A percentile compares a stretch with the other conserved stretches of the same genome.
Conservation (phyloP, 768 basidiomycete genomes). For the Daedaleopsis sinensis region DNA sequence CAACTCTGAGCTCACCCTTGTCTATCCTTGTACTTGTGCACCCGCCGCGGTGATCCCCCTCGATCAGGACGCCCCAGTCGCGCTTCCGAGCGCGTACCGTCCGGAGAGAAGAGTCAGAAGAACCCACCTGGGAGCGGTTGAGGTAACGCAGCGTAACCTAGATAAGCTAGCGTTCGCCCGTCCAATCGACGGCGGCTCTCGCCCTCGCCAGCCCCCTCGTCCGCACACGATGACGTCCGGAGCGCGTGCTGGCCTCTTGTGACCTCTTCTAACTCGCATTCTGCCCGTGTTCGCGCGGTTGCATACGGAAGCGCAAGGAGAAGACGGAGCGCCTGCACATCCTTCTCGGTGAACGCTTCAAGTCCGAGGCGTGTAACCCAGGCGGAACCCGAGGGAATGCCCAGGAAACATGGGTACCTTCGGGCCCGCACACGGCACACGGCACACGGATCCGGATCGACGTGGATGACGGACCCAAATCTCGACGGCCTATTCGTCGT, state of each 20-base stretch:
- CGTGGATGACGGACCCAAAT: too few species aligned
- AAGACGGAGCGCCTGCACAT: background rate
- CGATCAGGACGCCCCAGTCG: too few species aligned
- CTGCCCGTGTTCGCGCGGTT: background rate
- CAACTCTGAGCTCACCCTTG: too few species aligned
- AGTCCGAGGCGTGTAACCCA: background rate
- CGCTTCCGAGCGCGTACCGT: background rate
- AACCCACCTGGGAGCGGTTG: background rate
- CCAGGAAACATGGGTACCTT: background rate
- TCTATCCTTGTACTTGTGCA: too few species aligned
- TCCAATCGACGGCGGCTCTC: background rate
- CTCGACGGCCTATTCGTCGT: too few species aligned
- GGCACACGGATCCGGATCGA: too few species aligned
- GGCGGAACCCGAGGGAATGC: too few species aligned
- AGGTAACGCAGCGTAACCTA: constrained; percentile 7
- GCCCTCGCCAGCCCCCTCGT: too few species aligned
- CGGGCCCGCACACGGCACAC: background rate
- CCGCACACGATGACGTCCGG: background rate
- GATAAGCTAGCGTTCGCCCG: background rate
- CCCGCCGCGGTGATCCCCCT: too few species aligned
- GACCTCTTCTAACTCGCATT: background rate
- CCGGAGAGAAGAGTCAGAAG: background rate
- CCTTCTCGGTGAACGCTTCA: background rate
- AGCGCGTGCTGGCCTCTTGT: background rate
- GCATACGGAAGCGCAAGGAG: background rate